Evolutionary conservation across 164 flowering plant genomes (phyloP), one percentile per base, ranked within the genome.

Genomic region (Vitis cinerea): DNA sequence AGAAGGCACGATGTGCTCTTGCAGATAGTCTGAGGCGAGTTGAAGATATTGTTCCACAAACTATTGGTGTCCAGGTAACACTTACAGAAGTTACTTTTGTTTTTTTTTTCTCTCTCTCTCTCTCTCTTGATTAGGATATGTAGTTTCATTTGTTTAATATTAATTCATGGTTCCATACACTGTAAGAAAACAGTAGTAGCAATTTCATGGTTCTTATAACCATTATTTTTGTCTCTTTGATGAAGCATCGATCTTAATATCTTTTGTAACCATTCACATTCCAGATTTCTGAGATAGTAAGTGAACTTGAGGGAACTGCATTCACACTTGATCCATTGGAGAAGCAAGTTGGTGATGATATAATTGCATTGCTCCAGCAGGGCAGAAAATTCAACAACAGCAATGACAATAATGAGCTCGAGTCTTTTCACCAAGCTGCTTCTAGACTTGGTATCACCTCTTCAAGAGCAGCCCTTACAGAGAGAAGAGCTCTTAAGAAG

Each of bases 341-440:
- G 85, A 96, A 96, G 79, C 97, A 92, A 84, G 80, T 87, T 69
- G 99, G 99, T 7, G 97, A 93, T 78, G 97, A 96, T 51, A 86
- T 96, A 48, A 89, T 96, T 75, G 75, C 82, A 64, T 77, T 96
- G 82, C 97, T 96, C 66, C 98, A 90, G 81, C 92, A 92, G 72
- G 98, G 92, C 64, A 87, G 84, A 78, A 91, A 86, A 73, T 81
- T 88, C 72, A 79, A 83, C 67, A 74, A 73, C 59, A 75, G 72
- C 66, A 79, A 69, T 76, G 98, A 90, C 77, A 81, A 51, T 63
- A 84, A 75, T 74, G 98, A 96, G 83, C 92, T 96, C 10, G 98
- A 96, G 68, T 81, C 82, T 50, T 96, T 96, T 75, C 98, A 96
- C 73, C 94, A 86, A 74, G 95, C 96, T 71, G 99, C 97, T 71